Evolutionary conservation across 2,329 filamentous ascomycete species (phyloP).

Genomic region (Stachybotrys echinatus): DNA sequence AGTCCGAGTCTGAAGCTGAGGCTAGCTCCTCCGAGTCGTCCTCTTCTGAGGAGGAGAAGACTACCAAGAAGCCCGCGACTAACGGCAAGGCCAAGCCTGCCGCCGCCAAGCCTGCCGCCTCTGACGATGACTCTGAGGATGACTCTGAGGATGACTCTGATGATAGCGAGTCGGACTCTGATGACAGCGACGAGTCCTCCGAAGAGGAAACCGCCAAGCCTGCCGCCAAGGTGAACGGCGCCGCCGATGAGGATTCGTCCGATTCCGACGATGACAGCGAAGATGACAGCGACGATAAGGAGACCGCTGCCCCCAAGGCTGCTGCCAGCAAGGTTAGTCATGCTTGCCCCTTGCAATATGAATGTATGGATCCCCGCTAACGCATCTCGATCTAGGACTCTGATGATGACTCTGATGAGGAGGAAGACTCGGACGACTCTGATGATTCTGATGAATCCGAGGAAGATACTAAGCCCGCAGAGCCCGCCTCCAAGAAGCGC

Average conservation of each 20-base stretch:
- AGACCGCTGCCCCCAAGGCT: conserved; percentile 27
- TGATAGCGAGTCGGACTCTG: conserved; percentile 24
- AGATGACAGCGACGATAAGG: conserved; percentile 33
- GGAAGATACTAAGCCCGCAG: conserved; percentile 24
- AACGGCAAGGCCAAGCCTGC: conserved; percentile 21
- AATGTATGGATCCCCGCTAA: conserved; percentile 8
- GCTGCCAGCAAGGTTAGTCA: conserved; percentile 24
- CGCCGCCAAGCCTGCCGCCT: conserved; percentile 18
- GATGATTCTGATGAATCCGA: conserved; percentile 28
- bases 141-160: conserved; percentile 22
- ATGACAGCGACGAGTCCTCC: conserved; percentile 18
- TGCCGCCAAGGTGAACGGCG: conserved; percentile 18
- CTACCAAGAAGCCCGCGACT: conserved; percentile 27
- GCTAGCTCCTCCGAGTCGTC: conserved; percentile 25
- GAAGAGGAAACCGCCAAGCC: conserved; percentile 27
- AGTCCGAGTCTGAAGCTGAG: conserved; percentile 22
- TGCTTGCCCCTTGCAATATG: background rate
- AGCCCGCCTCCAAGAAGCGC: conserved; percentile 40
- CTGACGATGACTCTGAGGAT: conserved; percentile 21
- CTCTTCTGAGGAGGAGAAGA: conserved; percentile 33
- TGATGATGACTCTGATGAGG: conserved; percentile 2
- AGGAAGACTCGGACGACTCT: conserved; percentile 24
- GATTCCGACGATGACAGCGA: conserved; percentile 31
- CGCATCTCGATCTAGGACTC: background rate
- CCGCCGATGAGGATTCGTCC: conserved; percentile 12